Percentiles rank a stretch among this genome's conserved stretches.
Conservation (phyloP, 1,139 yeast species). For the Scheffersomyces segobiensis region DNA sequence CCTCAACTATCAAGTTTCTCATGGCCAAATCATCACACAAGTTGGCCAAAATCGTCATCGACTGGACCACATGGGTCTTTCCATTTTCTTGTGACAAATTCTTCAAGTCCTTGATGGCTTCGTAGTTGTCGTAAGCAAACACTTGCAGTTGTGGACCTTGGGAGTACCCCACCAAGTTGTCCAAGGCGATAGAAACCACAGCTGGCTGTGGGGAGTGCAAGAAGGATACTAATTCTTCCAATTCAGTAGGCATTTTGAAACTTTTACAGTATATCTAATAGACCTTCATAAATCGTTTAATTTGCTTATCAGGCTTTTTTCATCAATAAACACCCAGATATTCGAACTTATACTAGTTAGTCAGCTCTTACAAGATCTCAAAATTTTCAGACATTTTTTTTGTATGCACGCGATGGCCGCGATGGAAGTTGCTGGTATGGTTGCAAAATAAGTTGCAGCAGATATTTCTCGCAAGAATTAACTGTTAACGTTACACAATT, state of each 20-base stretch:
- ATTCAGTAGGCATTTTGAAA: conserved; percentile 53
- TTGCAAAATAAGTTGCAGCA: background rate
- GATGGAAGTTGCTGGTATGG: background rate
- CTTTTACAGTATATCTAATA: background rate
- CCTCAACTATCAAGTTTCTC: conserved; percentile 65
- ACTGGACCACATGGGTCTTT: conserved; percentile 58
- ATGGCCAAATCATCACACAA: conserved; percentile 72
- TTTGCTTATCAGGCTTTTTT: background rate
- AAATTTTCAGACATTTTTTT: background rate
- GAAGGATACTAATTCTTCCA: conserved; percentile 75
- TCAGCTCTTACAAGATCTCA: background rate
- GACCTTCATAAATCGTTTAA: too few relatives aligned
- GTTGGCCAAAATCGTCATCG: conserved; percentile 80
- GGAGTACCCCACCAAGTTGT: conserved; percentile 80
- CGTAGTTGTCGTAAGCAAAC: conserved; percentile 69
- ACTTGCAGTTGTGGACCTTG: conserved; percentile 64
- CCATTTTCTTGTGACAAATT: conserved; percentile 52
- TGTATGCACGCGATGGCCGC: background rate
- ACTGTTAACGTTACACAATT: too few relatives aligned
- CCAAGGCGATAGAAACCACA: conserved; percentile 82
- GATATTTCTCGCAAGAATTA: background rate
- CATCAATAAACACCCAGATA: background rate
- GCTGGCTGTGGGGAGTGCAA: conserved; percentile 83
- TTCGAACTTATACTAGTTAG: background rate
- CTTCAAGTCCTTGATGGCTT: conserved; percentile 76